A percentile compares a stretch with the other conserved stretches of the same genome.
Evolutionary conservation across 139 green algal genomes (phyloP).

Genomic region (Chlamydomonas sphaeroides): DNA sequence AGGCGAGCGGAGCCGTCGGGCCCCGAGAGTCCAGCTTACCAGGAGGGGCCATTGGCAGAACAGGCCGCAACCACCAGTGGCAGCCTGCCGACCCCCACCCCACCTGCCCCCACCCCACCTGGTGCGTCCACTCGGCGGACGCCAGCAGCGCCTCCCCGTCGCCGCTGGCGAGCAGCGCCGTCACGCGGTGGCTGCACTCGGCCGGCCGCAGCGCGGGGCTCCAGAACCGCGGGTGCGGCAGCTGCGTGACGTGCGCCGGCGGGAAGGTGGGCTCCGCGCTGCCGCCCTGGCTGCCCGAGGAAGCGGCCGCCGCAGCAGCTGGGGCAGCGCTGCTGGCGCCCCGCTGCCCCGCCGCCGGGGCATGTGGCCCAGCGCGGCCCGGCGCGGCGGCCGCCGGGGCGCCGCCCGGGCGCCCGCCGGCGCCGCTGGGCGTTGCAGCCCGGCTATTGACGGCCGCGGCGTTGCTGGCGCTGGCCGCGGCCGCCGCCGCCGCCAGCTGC

Average conservation of each 20-base stretch:
- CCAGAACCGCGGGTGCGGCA: slow-evolving; percentile 20
- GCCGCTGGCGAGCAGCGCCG: background rate
- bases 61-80: too few relatives aligned
- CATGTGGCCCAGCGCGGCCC: too few relatives aligned
- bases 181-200: slow-evolving; percentile 5
- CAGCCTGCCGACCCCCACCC: too few relatives aligned
- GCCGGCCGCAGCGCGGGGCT: background rate
- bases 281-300: background rate
- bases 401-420: too few relatives aligned
- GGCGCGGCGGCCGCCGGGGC: too few relatives aligned
- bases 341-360: too few relatives aligned
- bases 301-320: background rate
- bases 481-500: slow-evolving; percentile 1
- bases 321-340: background rate
- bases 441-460: background rate
- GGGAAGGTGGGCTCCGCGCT: background rate
- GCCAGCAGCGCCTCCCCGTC: slow-evolving; percentile 19
- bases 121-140: background rate
- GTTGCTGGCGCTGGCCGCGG: background rate
- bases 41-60: too few relatives aligned
- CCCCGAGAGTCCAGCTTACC: too few relatives aligned
- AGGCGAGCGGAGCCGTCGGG: too few relatives aligned
- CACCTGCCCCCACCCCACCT: slow-evolving; percentile 4
- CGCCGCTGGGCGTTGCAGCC: background rate
- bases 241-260: background rate